phyloP scores from a whole-genome alignment of 2,329 filamentous ascomycete species.

The Penicillium sp. region DNA sequence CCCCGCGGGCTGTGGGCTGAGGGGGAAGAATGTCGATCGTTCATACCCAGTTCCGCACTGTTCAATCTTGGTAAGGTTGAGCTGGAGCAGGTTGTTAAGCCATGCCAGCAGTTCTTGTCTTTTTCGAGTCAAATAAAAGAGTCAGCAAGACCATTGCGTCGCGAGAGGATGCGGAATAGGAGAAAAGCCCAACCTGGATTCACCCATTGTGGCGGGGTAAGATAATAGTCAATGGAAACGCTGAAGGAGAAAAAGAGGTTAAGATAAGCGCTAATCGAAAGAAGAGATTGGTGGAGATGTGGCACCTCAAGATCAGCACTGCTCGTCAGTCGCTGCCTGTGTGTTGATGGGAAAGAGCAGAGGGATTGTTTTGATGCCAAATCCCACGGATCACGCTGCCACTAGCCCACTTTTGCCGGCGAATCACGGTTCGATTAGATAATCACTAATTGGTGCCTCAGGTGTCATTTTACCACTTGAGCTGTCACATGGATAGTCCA shows the following conservation, averaged over 20 bases:
- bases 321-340: conserved; percentile 17
- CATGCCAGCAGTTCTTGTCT: conserved; percentile 96
- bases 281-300: conserved; percentile 1
- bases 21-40: conserved; percentile 14
- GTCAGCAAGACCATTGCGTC: conserved; percentile 15
- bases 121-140: conserved; percentile 3
- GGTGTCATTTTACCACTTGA: neutral
- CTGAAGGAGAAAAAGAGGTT: conserved; percentile 4
- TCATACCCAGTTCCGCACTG: conserved; percentile 96
- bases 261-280: conserved; percentile 5
- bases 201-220: conserved; percentile 62
- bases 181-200: conserved; percentile 58
- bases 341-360: conserved; percentile 50
- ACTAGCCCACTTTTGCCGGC: conserved; percentile 16
- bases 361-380: conserved; percentile 69
- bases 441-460: conserved; percentile 24
- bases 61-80: conserved; percentile 98
- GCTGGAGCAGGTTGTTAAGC: conserved; percentile 96
- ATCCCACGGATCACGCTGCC: conserved; percentile 28
- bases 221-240: conserved; percentile 2
- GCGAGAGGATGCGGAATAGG: conserved; percentile 15
- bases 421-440: conserved; percentile 54
- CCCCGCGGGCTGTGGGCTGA: conserved; percentile 2
- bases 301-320: conserved; percentile 16
- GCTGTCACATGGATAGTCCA: neutral